Percentiles rank a stretch among this genome's conserved stretches.
phyloP scores from a whole-genome alignment of 139 green algal genomes.

The Tetradesmus obliquus region DNA sequence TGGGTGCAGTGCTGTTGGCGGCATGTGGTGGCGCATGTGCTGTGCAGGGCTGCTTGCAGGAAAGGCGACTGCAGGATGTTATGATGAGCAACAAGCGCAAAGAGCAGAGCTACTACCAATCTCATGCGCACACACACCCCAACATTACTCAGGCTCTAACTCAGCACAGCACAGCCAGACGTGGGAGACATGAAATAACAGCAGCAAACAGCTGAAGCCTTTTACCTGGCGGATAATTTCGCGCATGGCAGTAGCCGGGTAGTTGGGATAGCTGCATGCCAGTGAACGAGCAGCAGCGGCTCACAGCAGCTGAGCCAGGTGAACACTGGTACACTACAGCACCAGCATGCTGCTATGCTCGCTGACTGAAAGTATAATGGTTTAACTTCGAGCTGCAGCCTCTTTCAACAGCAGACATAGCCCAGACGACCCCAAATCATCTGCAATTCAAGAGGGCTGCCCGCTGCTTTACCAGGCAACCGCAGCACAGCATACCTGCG shows the following conservation, averaged over 20 bases:
- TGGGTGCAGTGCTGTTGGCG: too few relatives aligned
- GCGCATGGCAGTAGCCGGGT: slow-evolving; percentile 36
- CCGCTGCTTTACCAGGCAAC: background rate
- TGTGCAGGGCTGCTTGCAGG: too few relatives aligned
- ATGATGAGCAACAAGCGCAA: too few relatives aligned
- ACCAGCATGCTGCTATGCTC: background rate
- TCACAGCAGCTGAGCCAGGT: background rate
- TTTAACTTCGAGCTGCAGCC: background rate
- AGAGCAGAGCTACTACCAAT: too few relatives aligned
- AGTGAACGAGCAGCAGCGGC: background rate
- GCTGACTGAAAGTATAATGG: background rate
- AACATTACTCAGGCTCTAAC: too few relatives aligned
- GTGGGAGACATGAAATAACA: background rate
- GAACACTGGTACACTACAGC: background rate
- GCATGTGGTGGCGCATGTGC: too few relatives aligned
- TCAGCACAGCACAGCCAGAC: background rate
- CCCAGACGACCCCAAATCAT: background rate
- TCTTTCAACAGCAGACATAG: background rate
- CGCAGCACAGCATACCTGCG: background rate
- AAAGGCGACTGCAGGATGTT: too few relatives aligned
- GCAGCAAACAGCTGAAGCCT: background rate
- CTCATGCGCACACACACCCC: too few relatives aligned
- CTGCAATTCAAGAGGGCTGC: too few relatives aligned
- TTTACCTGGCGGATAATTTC: slow-evolving; percentile 29
- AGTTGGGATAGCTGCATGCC: slow-evolving; percentile 22